Conservation (phyloP, 2,329 filamentous ascomycete species). For the Daldinia eschscholtzii region DNA sequence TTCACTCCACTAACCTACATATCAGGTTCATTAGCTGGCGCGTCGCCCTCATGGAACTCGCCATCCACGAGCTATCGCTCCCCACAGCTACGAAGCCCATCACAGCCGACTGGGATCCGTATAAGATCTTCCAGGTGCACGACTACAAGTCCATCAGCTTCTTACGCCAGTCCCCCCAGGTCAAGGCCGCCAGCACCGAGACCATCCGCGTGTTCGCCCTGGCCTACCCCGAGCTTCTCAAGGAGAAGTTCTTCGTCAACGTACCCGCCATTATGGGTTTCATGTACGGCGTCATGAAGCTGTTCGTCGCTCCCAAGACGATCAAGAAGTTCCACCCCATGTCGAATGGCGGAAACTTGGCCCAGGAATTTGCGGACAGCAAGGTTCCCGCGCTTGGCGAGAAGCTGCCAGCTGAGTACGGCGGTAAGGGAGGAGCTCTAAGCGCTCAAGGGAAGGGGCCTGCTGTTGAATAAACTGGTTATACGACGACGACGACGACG, state of each 20-base stretch:
- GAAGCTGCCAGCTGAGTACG: slow-evolving; percentile 80
- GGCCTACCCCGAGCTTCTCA: slow-evolving; percentile 89
- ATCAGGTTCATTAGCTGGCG: slow-evolving; percentile 89
- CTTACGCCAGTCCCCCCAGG: slow-evolving; percentile 80
- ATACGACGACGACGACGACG: too few relatives aligned
- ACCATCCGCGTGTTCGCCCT: slow-evolving; percentile 85
- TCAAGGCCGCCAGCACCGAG: slow-evolving; percentile 81
- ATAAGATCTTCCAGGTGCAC: slow-evolving; percentile 93
- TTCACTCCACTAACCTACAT: slow-evolving; percentile 13
- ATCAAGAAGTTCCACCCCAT: slow-evolving; percentile 85
- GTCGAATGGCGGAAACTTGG: slow-evolving; percentile 77
- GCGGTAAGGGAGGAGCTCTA: slow-evolving; percentile 73
- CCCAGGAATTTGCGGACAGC: slow-evolving; percentile 65
- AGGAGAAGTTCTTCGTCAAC: slow-evolving; percentile 96
- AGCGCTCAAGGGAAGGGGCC: slow-evolving; percentile 49
- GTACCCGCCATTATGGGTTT: slow-evolving; percentile 93
- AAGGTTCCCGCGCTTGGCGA: slow-evolving; percentile 70
- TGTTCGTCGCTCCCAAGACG: slow-evolving; percentile 79
- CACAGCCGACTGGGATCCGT: slow-evolving; percentile 81
- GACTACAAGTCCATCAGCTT: slow-evolving; percentile 93
- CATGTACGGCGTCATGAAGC: slow-evolving; percentile 80
- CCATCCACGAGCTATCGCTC: slow-evolving; percentile 80
- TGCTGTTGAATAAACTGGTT: slow-evolving; percentile 39
- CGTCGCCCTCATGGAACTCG: slow-evolving; percentile 89
- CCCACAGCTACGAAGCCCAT: slow-evolving; percentile 76